Evolutionary conservation across 139 green algal genomes (phyloP).

Genomic region (Coelastrella sp.): DNA sequence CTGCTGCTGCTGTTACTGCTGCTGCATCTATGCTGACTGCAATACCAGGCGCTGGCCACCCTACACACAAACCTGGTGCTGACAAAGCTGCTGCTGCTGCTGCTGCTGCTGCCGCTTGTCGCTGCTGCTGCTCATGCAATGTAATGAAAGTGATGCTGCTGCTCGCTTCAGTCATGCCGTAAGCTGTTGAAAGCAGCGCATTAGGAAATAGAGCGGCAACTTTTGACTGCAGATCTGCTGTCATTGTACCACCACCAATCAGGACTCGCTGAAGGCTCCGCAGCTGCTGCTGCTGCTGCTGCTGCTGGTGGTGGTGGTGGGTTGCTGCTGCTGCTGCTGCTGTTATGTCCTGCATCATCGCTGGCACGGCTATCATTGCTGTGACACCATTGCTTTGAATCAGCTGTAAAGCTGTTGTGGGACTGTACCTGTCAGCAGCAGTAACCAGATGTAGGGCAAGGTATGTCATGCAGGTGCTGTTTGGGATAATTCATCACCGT

Average conservation of each 20-base stretch:
- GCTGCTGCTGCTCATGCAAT: background rate
- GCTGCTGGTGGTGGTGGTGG: background rate
- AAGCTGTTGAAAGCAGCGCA: constrained; percentile 67
- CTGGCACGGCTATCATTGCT: constrained; percentile 4
- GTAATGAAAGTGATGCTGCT: background rate
- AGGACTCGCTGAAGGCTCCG: background rate
- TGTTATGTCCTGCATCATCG: constrained; percentile 27
- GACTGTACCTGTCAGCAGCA: constrained; percentile 21
- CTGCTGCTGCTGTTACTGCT: background rate
- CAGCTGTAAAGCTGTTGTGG: background rate
- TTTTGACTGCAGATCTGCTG: background rate
- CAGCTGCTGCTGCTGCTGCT: constrained; percentile 3
- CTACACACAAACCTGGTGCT: constrained; percentile 32
- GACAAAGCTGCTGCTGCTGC: constrained; percentile 42
- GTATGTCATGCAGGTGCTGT: too few species aligned
- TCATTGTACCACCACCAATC: background rate
- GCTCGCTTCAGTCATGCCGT: constrained; percentile 89
- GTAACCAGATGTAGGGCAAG: background rate
- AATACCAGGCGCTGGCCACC: constrained; percentile 49
- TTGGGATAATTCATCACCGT: too few species aligned
- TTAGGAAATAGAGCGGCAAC: background rate
- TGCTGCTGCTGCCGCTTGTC: constrained; percentile 58
- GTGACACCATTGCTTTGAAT: background rate
- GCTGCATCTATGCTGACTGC: constrained; percentile 9
- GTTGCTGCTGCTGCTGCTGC: constrained; percentile 18